Evolutionary conservation across 108 stramenopile genomes (phyloP), one percentile per base, ranked within the genome.

Genomic region (Cylindrotheca fusiformis): DNA sequence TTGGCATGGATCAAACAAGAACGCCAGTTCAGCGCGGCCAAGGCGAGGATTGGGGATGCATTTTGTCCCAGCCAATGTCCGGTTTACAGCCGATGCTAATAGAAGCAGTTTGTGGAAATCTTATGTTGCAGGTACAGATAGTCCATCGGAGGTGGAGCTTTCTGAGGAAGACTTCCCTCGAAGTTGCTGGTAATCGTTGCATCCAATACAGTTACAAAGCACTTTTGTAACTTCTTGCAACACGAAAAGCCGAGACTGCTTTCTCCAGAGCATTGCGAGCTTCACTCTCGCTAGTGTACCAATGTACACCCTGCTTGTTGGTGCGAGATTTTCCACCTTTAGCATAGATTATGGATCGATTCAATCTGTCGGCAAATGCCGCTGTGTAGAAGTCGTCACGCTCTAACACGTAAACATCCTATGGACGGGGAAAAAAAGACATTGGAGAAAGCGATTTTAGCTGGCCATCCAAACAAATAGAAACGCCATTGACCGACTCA

Each of bases 1-100:
- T 3, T 94, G 88, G 87, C 93, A 94, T 61, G 93, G 93, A 32
- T 85, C 83, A 10, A 82, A 71, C 0, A 73, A 64, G 60, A 94
- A 94, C 53, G 21, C 12, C 8, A 81, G 69, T 30, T 71, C 4
- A 8, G 30, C 44, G 18, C 48, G 59, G 20, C 80, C 87, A 19
- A 69, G 93, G 31, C 78, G 88, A 54, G 92, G 89, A 10, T 47
- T 88, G 20, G 93, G 93, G 1, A 58, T 94, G 32, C 93, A 94
- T 57, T 91, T 82, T 68, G 82, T 90, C 10, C 88, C 83, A 2
- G 84, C 67, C 30, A 67, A 84, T 44, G 87, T 87, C 26, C n/a
- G 60, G 23, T 94, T 87, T 57, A 83, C 82, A 5, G 69, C 60
- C 44, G 75, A 83, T n/a, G 87, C 89, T 17, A 32, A 41, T 19